A percentile compares a stretch with the other conserved stretches of the same genome.
These are phyloP conservation scores for Aspergillus funiculosus DNA, from an alignment of 495 filamentous ascomycete species.

Conservation along the genomic window DNA sequence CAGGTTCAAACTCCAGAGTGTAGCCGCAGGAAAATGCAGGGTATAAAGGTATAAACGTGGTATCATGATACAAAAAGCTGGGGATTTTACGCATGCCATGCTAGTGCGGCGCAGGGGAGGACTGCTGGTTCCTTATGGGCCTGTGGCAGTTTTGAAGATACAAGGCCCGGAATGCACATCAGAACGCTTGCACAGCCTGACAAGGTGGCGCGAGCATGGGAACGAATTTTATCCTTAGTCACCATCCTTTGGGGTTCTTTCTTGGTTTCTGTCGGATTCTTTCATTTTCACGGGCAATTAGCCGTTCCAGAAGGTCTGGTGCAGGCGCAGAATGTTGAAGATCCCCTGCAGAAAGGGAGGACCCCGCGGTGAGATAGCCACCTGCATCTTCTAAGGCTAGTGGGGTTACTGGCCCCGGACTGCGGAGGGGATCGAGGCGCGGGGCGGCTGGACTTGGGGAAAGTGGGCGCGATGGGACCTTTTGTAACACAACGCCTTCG, in stretches of 20 bases:
- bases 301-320: conserved; percentile 34
- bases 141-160: no score
- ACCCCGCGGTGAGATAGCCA: conserved; percentile 47
- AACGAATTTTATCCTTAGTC: conserved; percentile 10
- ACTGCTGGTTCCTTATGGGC: no score
- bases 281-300: conserved; percentile 39
- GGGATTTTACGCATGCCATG: no score
- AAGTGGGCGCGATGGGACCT: conserved; percentile 26
- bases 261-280: conserved; percentile 31
- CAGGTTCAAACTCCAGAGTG: neutral
- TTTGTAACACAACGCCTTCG: conserved; percentile 22
- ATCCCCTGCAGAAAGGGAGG: conserved; percentile 23
- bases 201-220: no score
- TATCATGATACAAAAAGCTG: conserved; percentile 13
- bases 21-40: conserved; percentile 11
- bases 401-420: conserved; percentile 73
- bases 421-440: conserved; percentile 60
- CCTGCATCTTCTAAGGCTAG: conserved; percentile 58
- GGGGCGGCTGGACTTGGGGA: conserved; percentile 54
- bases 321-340: conserved; percentile 18
- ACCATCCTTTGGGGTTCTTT: conserved; percentile 33
- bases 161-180: no score
- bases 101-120: no score
- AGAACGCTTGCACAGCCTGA: no score
- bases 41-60: conserved; percentile 22